Base-by-base conservation (phyloP, 169 alveolate genomes). In the Plasmodium gaboni region DNA sequence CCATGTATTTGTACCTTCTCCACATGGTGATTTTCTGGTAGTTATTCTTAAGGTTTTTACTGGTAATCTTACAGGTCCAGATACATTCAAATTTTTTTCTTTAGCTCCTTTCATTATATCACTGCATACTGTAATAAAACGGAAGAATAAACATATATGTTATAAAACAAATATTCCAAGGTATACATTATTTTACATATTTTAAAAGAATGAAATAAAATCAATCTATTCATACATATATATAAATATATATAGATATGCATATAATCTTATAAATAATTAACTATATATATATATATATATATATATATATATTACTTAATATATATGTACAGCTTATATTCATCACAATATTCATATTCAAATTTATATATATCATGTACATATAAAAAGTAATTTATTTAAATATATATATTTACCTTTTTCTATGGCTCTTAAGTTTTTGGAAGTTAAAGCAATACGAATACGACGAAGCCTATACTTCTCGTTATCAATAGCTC, bases 1-100 rank as follows among this genome's bases (percentile, higher is more conserved):
- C 98, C 98, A 98, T 53, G 99, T 98, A 95, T 97, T 97, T 64
- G 99, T 97, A 73, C 99, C 99, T 94, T 98, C 99, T 50, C 99
- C 99, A 89, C 99, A 97, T 22, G 99, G 99, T 42, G 99, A 96
- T 94, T 98, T 98, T 78, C 99, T 95, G 42, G 99, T 97, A 83
- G 99, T 97, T 80, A 98, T 95, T 87, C 97, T 96, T 55, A 98
- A 97, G 80, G 97, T 96, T 96, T 96, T 97, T 53, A 98, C 98
- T 24, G 99, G 99, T 93, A 97, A 96, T 89, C 99, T 95, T 78
- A 98, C 99, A 42, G 99, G 99, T 73, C 99, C 99, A 15, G 95
- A 94, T 28, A 96, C 97, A 74, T 93, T 96, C 91, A 98, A 96
- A 89, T 96, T 97, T 92, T 96, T 97, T 78, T 97, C 98, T 90